Evolutionary conservation across 805 yeast genomes (phyloP).

Genomic region (Saturnispora galanensis): DNA sequence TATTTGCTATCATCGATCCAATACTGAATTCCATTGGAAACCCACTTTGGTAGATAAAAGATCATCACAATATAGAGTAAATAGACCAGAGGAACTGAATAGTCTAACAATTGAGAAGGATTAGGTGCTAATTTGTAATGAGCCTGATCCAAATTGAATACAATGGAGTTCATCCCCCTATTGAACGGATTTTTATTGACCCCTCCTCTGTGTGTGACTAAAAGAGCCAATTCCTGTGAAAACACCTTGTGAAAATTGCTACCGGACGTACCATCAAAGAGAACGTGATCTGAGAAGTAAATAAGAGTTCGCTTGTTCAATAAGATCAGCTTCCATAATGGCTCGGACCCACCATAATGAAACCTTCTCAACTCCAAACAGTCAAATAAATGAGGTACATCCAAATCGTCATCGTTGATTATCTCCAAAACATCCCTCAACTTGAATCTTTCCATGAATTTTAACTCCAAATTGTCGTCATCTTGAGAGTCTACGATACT

Average conservation of each 20-base stretch:
- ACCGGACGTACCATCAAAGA: slow-evolving; percentile 30
- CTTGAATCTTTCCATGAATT: slow-evolving; percentile 6
- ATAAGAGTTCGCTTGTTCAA: slow-evolving; percentile 11
- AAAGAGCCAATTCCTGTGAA: background rate
- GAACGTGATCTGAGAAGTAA: slow-evolving; percentile 24
- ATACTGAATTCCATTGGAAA: slow-evolving; percentile 6
- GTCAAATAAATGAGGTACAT: slow-evolving; percentile 7
- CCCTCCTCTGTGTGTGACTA: background rate
- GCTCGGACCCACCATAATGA: slow-evolving; percentile 7
- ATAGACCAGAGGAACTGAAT: slow-evolving; percentile 10
- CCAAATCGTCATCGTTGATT: slow-evolving; percentile 4
- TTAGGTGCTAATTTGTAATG: slow-evolving; percentile 9
- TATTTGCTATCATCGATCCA: slow-evolving; percentile 9
- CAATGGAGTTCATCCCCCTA: too few species aligned
- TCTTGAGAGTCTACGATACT: background rate
- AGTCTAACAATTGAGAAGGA: slow-evolving; percentile 11
- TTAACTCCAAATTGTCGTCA: slow-evolving; percentile 4
- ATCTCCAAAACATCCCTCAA: slow-evolving; percentile 10
- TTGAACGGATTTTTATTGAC: slow-evolving; percentile 2
- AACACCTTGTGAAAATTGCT: slow-evolving; percentile 25
- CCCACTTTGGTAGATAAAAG: slow-evolving; percentile 5
- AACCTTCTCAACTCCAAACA: slow-evolving; percentile 7
- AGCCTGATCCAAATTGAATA: background rate
- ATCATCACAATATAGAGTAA: slow-evolving; percentile 7
- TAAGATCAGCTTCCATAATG: slow-evolving; percentile 17